Evolutionary conservation across 306 rosid genomes (phyloP).

Genomic region (Pachyrhizus erosus): DNA sequence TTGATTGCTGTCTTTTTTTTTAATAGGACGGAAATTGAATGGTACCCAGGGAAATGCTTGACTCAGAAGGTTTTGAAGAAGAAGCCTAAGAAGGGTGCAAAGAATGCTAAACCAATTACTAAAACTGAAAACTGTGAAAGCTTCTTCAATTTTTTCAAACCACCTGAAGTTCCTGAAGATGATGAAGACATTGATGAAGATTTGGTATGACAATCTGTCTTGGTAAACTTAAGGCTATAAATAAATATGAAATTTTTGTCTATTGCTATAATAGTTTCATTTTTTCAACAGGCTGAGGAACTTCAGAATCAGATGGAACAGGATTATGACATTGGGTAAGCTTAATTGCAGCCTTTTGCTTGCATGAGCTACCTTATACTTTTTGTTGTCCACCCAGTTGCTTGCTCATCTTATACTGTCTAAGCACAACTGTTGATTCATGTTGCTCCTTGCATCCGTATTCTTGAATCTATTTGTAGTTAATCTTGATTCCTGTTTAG

Average conservation of each 20-base stretch:
- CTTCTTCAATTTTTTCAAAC: constrained; percentile 89
- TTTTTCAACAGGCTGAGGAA: constrained; percentile 74
- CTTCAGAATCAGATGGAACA: constrained; percentile 88
- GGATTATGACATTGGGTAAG: constrained; percentile 93
- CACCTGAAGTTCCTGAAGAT: constrained; percentile 92
- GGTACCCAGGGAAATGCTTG: constrained; percentile 83
- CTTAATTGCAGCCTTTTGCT: neutral
- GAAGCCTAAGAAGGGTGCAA: constrained; percentile 95
- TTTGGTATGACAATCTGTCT: constrained; percentile 47
- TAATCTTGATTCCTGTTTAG: constrained; percentile 41
- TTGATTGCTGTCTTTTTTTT: constrained; percentile 24
- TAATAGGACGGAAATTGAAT: constrained; percentile 82
- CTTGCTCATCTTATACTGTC: neutral
- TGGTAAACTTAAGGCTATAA: neutral
- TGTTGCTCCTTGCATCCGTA: neutral
- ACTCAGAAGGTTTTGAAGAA: constrained; percentile 94
- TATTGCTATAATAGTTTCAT: neutral
- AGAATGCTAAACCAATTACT: constrained; percentile 86
- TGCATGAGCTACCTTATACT: neutral
- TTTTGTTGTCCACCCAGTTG: neutral
- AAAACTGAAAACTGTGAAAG: constrained; percentile 94
- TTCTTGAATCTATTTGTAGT: neutral
- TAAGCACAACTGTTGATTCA: neutral
- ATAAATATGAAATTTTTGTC: neutral
- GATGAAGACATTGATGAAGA: constrained; percentile 94